Conservation (phyloP, 1,139 yeast genomes). For the Scheffersomyces segobiensis region DNA sequence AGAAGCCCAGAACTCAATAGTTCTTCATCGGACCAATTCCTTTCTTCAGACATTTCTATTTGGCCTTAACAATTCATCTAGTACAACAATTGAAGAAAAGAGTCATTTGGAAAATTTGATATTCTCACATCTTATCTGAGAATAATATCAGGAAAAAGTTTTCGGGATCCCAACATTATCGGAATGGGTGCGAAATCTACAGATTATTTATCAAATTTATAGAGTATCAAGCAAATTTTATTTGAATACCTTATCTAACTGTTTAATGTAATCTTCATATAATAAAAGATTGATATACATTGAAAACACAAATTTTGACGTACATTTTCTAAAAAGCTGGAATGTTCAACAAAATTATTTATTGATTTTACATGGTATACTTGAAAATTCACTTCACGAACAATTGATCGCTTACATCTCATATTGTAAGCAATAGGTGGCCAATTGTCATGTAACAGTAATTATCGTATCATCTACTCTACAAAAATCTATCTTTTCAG, state of each 20-base stretch:
- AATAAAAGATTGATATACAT: not conserved
- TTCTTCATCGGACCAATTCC: not conserved
- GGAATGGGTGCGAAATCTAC: not conserved
- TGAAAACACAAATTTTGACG: not conserved
- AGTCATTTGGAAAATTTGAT: not conserved
- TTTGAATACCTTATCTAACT: too few relatives aligned
- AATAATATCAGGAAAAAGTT: not conserved
- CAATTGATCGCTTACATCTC: not conserved
- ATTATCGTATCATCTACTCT: not conserved
- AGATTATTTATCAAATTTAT: too few relatives aligned
- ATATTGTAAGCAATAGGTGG: too few relatives aligned
- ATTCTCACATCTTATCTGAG: not conserved
- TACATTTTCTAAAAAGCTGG: not conserved
- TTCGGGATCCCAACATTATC: not conserved
- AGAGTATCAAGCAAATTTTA: too few relatives aligned
- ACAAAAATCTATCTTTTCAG: not conserved
- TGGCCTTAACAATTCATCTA: not conserved
- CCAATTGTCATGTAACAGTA: too few relatives aligned
- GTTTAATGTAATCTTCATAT: too few relatives aligned
- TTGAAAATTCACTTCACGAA: too few relatives aligned
- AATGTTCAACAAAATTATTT: too few relatives aligned
- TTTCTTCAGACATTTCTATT: not conserved
- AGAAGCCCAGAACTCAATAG: constrained; percentile 2
- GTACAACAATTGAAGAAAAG: too few relatives aligned
- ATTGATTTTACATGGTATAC: too few relatives aligned